Evolutionary conservation across 306 rosid genomes (phyloP), one percentile per base, ranked within the genome.

Genomic region (Lathyrus sativus): DNA sequence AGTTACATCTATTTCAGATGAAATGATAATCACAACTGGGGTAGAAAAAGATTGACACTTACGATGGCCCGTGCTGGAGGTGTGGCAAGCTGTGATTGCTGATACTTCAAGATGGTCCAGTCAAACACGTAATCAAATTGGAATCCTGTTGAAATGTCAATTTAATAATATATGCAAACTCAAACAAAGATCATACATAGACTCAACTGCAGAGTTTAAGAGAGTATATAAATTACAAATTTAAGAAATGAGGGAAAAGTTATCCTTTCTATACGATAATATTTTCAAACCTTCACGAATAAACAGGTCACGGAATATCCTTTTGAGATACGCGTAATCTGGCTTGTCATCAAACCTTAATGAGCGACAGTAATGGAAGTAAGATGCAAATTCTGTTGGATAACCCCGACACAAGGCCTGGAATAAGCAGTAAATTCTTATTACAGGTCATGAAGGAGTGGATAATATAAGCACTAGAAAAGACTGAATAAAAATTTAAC

Each of bases 51-150:
- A 15, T 54, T 0, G 15, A 44, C 13, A 78, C 74, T 81, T 76
- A 92, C 98, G 61, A 77, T 72, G 69, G 86, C 78, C 8, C 96
- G 91, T 31, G 88, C 62, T 18, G 96, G 91, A 73, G 97, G 97
- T 67, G 92, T 83, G 41, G 92, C 84, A 43, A 91, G 76, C 82
- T 91, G 97, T 24, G 96, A 91, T 67, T 89, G 98, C 82, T 89
- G 98, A 80, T 89, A 89, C 89, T 92, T 92, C 74, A 92, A 87
- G 62, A 92, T 92, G 69, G 98, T 92, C 96, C 98, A 91, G 74
- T 91, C 98, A 86, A 92, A 92, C 69, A 89, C 98, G 70, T 89
- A 89, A 83, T 92, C 98, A 72, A 92, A 89, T 85, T 89, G 98
- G 79, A 92, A 92, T 70, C 98, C 98, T 92, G 84, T 57, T 74